A percentile compares a stretch with the other conserved stretches of the same genome.
Evolutionary conservation across 2,329 filamentous ascomycete genomes (phyloP).

Genomic region (Xylariaceae sp.): DNA sequence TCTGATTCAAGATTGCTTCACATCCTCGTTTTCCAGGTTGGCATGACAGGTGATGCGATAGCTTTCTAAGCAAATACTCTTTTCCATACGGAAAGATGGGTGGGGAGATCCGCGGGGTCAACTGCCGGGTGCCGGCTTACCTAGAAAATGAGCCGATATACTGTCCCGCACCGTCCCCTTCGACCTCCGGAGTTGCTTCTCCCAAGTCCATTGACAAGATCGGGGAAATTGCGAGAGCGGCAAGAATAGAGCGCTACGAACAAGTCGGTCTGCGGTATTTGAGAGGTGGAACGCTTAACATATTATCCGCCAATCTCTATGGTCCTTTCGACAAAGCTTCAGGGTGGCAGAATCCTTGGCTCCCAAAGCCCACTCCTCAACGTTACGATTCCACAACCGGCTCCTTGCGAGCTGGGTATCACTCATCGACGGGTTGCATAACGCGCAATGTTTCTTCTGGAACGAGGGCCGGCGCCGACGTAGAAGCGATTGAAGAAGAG

Average conservation of each 20-base stretch:
- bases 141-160: slow-evolving; percentile 39
- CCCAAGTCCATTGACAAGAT: slow-evolving; percentile 54
- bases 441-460: slow-evolving; percentile 1
- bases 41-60: slow-evolving; percentile 3
- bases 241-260: slow-evolving; percentile 54
- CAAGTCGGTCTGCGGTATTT: slow-evolving; percentile 54
- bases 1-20: no score
- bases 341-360: slow-evolving; percentile 52
- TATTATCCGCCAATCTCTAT: slow-evolving; percentile 55
- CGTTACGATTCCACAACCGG: slow-evolving; percentile 1
- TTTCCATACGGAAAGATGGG: slow-evolving; percentile 18
- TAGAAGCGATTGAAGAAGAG: slow-evolving; percentile 1
- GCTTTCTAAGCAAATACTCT: slow-evolving; percentile 4
- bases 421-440: slow-evolving; percentile 9
- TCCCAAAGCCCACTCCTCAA: slow-evolving; percentile 23
- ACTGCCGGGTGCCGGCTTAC: slow-evolving; percentile 21
- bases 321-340: slow-evolving; percentile 53
- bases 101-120: slow-evolving; percentile 11
- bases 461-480: neutral
- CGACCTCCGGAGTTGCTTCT: slow-evolving; percentile 42
- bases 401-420: slow-evolving; percentile 3
- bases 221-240: slow-evolving; percentile 41
- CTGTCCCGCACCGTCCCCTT: slow-evolving; percentile 35
- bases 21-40: no score
- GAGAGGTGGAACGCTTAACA: slow-evolving; percentile 47